Evolutionary conservation across 1,284 basidiomycete species (phyloP).

Genomic region (Cryptococcus sp.): DNA sequence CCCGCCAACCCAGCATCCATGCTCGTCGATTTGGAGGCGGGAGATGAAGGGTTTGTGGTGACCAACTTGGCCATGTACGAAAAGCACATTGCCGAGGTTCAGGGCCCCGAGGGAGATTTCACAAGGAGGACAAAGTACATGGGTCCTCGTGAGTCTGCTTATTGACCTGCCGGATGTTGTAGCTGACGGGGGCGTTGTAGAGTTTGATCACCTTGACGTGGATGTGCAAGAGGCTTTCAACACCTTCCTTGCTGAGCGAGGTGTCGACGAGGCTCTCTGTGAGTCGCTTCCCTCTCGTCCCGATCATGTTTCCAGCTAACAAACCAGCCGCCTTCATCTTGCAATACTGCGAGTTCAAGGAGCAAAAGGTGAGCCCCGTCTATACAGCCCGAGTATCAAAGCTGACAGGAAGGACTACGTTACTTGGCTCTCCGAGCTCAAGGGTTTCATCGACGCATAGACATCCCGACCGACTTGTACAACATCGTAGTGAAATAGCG

Average conservation of each 20-base stretch:
- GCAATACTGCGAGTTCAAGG: constrained; percentile 79
- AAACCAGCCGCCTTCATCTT: constrained; percentile 63
- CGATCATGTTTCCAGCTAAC: constrained; percentile 26
- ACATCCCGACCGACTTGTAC: not conserved
- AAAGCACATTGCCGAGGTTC: constrained; percentile 66
- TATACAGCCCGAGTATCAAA: not conserved
- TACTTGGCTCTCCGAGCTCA: constrained; percentile 77
- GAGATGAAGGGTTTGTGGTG: constrained; percentile 76
- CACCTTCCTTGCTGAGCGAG: constrained; percentile 75
- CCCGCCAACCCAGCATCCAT: constrained; percentile 56
- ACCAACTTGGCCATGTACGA: constrained; percentile 85
- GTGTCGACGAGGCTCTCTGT: constrained; percentile 72
- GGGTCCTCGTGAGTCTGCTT: constrained; percentile 62
- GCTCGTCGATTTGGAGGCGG: constrained; percentile 71
- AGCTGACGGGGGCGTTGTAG: constrained; percentile 11
- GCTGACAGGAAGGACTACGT: constrained; percentile 71
- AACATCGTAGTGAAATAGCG: not conserved
- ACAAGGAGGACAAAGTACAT: constrained; percentile 84
- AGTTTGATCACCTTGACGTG: constrained; percentile 86
- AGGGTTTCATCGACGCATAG: constrained; percentile 67
- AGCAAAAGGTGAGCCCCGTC: constrained; percentile 62
- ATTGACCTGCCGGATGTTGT: not conserved
- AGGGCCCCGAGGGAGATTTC: constrained; percentile 89
- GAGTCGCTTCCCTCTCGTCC: constrained; percentile 17
- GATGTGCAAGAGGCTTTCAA: constrained; percentile 81